Base-by-base conservation (phyloP, 768 basidiomycete species). In the Butyriboletus loyo region DNA sequence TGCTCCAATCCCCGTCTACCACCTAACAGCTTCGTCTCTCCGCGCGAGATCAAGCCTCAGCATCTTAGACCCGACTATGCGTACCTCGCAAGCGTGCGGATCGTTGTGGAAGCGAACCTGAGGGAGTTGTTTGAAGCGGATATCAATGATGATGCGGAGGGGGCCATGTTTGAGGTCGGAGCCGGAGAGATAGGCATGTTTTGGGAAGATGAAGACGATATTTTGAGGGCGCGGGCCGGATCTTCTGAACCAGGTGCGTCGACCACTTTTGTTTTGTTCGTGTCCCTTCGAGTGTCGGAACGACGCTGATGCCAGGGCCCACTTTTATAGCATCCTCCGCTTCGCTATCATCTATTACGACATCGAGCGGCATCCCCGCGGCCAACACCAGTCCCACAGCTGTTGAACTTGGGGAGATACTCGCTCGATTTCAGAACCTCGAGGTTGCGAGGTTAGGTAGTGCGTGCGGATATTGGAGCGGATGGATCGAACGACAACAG, bases 81-180 rank as follows among this genome's bases (percentile, higher is more conserved):
- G 2, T 83, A 73, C 64, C 74, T 83, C 13, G 72, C 78, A 3
- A 76, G 79, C 14, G 80, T 72, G 9, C 74, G 82, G 13, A 66
- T 76, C 22, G 67, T 82, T 10, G 71, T 83, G 15, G 81, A 84
- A 57, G 71, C 73, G 30, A 84, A 82, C 52, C 49, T 83, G 52
- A 70, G 66, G 11, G 78, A 80, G 11, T 46, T 71, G 4, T 69
- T 75, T 27, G 57, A 50, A 6, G 25, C 17, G 1, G 47, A 32
- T 28, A 15, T 37, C 36, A 17, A 3, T 10, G 38, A 51, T n/a
- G 19, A 36, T 25, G 39, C 17, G 0, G 53, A 47, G n/a, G 19
- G 5, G 13, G 4, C 31, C 14, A 30, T 28, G n/a, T 32, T 49
- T 5, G 55, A 49, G 15, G 36, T 24, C 22, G 11, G 32, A 25